Evolutionary conservation across 306 rosid genomes (phyloP), one percentile per base, ranked within the genome.

Genomic region (Neltuma alba): DNA sequence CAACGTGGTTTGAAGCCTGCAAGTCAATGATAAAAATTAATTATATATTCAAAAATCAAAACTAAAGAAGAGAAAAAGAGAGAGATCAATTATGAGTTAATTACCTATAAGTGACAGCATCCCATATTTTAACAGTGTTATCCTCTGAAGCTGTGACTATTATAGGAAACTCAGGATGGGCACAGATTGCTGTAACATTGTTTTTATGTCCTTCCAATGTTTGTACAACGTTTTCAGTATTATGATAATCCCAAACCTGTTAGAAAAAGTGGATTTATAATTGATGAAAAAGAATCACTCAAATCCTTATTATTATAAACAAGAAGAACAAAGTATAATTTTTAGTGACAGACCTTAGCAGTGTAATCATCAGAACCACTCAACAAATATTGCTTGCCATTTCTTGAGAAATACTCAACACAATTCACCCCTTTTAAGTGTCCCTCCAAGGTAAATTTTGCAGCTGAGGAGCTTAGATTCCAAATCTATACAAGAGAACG

Each of bases 321-420:
- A 69, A 27, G 7, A 2, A 52, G 20, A 20, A 34, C 0, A 37
- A 60, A 13, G 52, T 78, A 48, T 70, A 37, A 78, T 45, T 30
- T 30, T 25, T 10, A 54, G 1, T 41, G 20, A 62, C 80, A 76
- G 62, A 90, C 94, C 91, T 91, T 91, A 14, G 76, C 80, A 67
- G 80, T 84, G 81, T 40, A 84, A 74, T 92, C 92, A 80, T 92
- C 97, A 77, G 92, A 92, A 36, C 97, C 94, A 70, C 90, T 92
- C 58, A 90, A 36, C 41, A 92, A 66, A 72, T 85, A 85, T 9
- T 80, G 70, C 34, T 88, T 87, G 52, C 73, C 73, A 11, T 75
- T 78, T 47, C 44, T 52, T n/a, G 45, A 27, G 79, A 89, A 88
- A 80, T 85, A 88, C 28, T 84, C 94, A 28, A 88, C 76, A 38